Conservation (phyloP, 352 stramenopile species). For the Globisporangium carolinianum region DNA sequence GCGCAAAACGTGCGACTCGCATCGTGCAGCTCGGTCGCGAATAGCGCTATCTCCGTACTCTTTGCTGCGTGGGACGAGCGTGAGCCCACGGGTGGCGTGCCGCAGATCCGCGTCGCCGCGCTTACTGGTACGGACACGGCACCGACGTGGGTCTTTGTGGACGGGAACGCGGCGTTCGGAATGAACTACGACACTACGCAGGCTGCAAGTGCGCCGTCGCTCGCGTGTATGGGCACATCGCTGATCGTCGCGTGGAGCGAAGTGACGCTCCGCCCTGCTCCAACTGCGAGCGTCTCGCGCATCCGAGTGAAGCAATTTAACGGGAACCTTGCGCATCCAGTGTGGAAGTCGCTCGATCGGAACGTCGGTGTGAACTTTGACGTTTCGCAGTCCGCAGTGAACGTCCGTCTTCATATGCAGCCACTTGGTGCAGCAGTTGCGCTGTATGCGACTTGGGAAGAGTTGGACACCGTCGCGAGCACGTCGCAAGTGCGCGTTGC, state of each 20-base stretch:
- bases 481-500: conserved; percentile 43
- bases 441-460: conserved; percentile 50
- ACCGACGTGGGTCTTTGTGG: conserved; percentile 43
- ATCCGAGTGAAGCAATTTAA: conserved; percentile 43
- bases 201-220: conserved; percentile 19
- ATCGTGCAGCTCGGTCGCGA: conserved; percentile 26
- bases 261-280: conserved; percentile 1
- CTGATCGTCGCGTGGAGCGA: conserved; percentile 58
- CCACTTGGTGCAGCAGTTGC: conserved; percentile 4
- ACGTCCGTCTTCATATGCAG: conserved; percentile 23
- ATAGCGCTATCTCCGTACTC: conserved; percentile 12
- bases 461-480: conserved; percentile 17
- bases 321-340: conserved; percentile 21
- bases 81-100: conserved; percentile 14
- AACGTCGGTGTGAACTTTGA: conserved; percentile 42
- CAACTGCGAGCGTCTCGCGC: not conserved
- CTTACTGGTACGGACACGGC: conserved; percentile 28
- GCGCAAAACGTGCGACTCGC: conserved; percentile 31
- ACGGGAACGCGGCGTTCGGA: conserved; percentile 34
- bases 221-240: conserved; percentile 29
- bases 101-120: conserved; percentile 48
- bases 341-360: conserved; percentile 32
- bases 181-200: conserved; percentile 32
- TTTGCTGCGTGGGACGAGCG: conserved; percentile 55
- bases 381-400: conserved; percentile 25